Evolutionary conservation across 495 filamentous ascomycete genomes (phyloP), one percentile per base, ranked within the genome.

Genomic region (Xylaria castorea): DNA sequence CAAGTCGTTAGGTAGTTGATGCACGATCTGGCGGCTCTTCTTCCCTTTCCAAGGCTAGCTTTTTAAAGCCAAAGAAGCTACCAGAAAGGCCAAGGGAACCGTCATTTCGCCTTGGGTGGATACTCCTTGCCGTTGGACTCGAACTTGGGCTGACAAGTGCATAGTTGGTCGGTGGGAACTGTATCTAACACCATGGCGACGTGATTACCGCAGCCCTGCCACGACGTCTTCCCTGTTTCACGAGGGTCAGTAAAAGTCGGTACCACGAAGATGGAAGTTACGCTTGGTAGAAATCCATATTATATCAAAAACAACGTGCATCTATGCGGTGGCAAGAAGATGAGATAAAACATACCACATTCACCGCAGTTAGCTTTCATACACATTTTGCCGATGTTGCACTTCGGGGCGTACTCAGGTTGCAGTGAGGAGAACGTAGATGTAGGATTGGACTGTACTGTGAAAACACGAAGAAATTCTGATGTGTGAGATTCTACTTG

Each of bases 171-270:
- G 40, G 85, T 81, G 3, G 90, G 86, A 32, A 93, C 79, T 0
- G 77, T 65, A 77, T 92, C 91, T 84, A 94, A 88, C 14, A 93
- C 91, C 1, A 75, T 80, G 20, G 91, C 86, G 61, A 94, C 85
- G 75, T 94, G 92, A 36, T 50, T 79, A 53, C 92, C 92, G 82
- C 92, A 94, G 69, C 92, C 92, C 74, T 81, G 86, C 92, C 92
- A 94, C 62, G 90, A 88, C 68, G 82, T 79, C 73, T 92, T 91
- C 67, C 87, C 92, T 53, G 44, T 51, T 38, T 25, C n/a, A 20
- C 27, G 22, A 55, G 58, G 16, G 27, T 20, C 8, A 48, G 61
- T 51, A 18, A 36, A n/a, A 38, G 32, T 1, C 5, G 30, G 57
- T 7, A 36, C 20, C 30, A 14, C 16, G 5, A 5, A 22, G 9